Conservation (phyloP, 306 rosid species). For the Pueraria montana region DNA sequence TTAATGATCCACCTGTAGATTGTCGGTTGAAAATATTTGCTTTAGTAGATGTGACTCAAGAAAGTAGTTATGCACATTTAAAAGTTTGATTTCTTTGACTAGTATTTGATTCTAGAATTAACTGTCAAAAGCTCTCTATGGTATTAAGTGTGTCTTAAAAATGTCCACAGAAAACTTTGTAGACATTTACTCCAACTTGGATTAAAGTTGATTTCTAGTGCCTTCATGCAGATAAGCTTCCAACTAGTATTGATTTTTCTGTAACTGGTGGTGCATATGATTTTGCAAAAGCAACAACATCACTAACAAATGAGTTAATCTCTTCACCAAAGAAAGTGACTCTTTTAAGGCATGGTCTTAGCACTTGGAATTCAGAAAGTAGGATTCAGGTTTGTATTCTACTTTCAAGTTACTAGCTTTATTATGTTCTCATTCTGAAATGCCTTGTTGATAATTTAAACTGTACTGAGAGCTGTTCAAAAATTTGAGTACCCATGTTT, state of each 20-base stretch:
- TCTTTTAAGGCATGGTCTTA: slow-evolving; percentile 76
- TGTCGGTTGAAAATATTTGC: neutral
- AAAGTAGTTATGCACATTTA: neutral
- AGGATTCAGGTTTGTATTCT: slow-evolving; percentile 68
- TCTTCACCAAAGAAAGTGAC: slow-evolving; percentile 75
- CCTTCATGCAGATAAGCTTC: slow-evolving; percentile 56
- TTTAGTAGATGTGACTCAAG: neutral
- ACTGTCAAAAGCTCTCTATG: neutral
- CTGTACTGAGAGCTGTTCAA: slow-evolving; percentile 1
- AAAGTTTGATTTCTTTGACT: slow-evolving; percentile 6
- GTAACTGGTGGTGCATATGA: slow-evolving; percentile 80
- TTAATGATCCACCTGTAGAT: neutral
- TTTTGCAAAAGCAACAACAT: slow-evolving; percentile 68
- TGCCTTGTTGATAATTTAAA: neutral
- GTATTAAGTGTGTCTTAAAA: slow-evolving; percentile 5
- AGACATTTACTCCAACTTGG: neutral
- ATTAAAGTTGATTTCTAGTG: slow-evolving; percentile 18
- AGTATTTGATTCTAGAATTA: neutral
- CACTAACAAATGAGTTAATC: slow-evolving; percentile 63
- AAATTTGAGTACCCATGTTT: slow-evolving; percentile 3
- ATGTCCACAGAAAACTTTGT: neutral
- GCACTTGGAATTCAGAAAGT: slow-evolving; percentile 84
- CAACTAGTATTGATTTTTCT: slow-evolving; percentile 46
- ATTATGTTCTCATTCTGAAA: slow-evolving; percentile 29
- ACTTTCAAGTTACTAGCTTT: slow-evolving; percentile 25